Evolutionary conservation across 2,329 filamentous ascomycete genomes (phyloP), one percentile per base, ranked within the genome.

Genomic region (Alternaria panax): DNA sequence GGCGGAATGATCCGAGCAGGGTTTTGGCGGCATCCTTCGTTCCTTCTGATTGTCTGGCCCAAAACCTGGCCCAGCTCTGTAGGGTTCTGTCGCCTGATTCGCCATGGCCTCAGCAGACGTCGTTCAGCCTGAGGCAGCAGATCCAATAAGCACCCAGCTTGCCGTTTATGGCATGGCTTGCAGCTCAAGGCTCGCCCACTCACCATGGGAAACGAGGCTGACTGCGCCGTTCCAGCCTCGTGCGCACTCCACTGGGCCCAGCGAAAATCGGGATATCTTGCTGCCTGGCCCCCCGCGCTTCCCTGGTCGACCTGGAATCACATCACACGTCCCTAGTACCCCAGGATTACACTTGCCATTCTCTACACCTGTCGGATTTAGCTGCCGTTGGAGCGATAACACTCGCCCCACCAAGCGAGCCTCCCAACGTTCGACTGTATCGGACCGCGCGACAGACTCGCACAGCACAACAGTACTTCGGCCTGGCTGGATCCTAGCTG

Each of bases 161-260:
- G 69, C 74, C 68, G 67, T 60, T 72, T 75, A 68, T 72, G 70
- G 69, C 70, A 63, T 73, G 74, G 72, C 73, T 72, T 75, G 72
- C 73, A 75, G 67, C 38, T 62, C 65, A 63, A 66, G 68, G 62
- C 70, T 66, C 52, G 69, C 69, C 74, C 74, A 75, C 71, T 76
- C 70, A 73, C 69, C 63, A 75, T 71, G 72, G 68, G 65, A 73
- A 70, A 74, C 74, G 71, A 78, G 75, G 75, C 75, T 78, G 74
- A 75, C 71, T 73, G 65, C 68, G 69, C 67, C 66, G 56, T 59
- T 72, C 71, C 74, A 75, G 73, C 73, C 74, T 76, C 73, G 75
- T 73, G 63, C 70, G 69, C 73, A 67, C 69, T 69, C 66, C 62
- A 64, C 67, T 61, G 63, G 48, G 45, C 60, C 63, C 68, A 71